Evolutionary conservation across 345 rosid species (phyloP).

Genomic region (Eucalyptus tenuipes): DNA sequence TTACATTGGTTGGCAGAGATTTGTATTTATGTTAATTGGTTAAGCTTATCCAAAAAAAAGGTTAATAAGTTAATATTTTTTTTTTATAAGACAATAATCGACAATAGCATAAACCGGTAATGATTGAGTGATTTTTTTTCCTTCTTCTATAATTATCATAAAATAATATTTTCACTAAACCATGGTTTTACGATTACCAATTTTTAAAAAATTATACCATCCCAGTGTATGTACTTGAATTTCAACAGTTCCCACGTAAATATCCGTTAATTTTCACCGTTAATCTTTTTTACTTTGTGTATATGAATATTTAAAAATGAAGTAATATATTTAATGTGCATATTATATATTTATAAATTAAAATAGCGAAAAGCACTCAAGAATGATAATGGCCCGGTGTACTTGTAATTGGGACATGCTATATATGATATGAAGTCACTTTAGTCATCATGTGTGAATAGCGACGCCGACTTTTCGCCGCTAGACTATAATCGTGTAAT

Average conservation of each 20-base stretch:
- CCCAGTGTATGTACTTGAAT: background rate
- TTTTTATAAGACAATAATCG: no score
- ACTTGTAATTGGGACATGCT: background rate
- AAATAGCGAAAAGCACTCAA: background rate
- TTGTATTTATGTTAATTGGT: background rate
- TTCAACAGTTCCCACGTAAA: background rate
- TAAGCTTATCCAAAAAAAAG: background rate
- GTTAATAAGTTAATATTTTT: background rate
- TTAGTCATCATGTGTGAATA: background rate
- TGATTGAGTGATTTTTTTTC: background rate
- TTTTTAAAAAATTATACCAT: background rate
- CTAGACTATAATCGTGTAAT: background rate
- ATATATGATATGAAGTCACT: background rate
- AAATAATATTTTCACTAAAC: background rate
- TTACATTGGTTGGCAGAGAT: background rate
- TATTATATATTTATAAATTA: background rate
- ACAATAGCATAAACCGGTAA: background rate
- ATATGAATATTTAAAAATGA: background rate
- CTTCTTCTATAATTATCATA: background rate
- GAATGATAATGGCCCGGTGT: background rate
- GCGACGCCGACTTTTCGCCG: background rate
- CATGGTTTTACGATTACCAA: background rate
- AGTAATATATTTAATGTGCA: background rate
- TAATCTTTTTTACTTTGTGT: background rate
- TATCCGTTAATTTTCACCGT: background rate